These are phyloP conservation scores for Suillus plorans DNA, from an alignment of 768 basidiomycete species.

Conservation along the genomic window DNA sequence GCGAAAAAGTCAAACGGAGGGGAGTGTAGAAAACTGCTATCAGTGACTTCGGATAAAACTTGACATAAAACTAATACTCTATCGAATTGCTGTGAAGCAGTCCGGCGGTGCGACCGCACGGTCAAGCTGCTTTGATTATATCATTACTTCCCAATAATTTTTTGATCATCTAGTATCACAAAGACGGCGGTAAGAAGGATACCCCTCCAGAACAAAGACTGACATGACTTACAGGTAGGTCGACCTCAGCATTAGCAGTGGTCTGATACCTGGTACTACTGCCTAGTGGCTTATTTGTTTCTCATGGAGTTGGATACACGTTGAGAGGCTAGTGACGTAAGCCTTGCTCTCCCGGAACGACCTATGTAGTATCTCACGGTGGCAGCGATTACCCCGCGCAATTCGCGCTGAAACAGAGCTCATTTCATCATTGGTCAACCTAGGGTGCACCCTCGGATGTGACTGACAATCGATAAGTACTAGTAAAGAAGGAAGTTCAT, in stretches of 20 bases:
- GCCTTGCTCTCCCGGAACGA: background rate
- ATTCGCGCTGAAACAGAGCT: background rate
- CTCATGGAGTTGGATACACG: background rate
- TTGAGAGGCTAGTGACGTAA: background rate
- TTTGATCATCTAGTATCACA: background rate
- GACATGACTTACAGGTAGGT: background rate
- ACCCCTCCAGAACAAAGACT: background rate
- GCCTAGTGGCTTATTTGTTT: background rate
- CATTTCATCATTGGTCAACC: background rate
- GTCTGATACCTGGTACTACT: background rate
- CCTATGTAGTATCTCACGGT: background rate
- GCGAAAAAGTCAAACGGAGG: background rate
- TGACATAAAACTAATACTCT: background rate
- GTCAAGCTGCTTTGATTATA: background rate
- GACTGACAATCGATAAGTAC: too few species aligned
- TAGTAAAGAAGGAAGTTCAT: background rate
- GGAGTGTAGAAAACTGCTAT: background rate
- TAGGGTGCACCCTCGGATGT: background rate
- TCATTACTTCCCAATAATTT: background rate
- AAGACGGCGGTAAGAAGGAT: background rate
- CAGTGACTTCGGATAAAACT: background rate
- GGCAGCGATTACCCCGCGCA: background rate
- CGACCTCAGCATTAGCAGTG: background rate
- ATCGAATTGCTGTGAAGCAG: background rate
- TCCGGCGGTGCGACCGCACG: background rate